These are phyloP conservation scores for Phyllosticta capitalensis DNA, from an alignment of 2,329 filamentous ascomycete species.

Conservation along the genomic window DNA sequence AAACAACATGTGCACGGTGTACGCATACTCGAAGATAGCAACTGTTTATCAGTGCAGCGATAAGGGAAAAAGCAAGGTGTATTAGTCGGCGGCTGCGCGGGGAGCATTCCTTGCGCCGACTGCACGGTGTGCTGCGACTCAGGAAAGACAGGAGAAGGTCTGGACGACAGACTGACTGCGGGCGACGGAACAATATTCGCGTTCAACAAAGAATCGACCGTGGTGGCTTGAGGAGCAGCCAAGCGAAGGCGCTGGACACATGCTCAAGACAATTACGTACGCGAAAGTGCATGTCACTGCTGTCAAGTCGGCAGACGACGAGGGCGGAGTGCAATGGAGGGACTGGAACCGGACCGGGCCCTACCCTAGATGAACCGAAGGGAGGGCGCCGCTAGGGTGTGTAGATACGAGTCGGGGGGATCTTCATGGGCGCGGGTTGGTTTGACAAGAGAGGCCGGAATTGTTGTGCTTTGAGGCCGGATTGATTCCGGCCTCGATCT, in stretches of 20 bases:
- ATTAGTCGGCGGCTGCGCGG: neutral
- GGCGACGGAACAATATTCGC: too few relatives aligned
- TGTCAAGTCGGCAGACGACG: neutral
- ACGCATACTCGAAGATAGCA: neutral
- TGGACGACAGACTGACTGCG: too few relatives aligned
- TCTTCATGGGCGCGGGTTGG: neutral
- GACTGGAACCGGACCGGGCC: neutral
- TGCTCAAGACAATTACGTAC: neutral
- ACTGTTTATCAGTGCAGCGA: neutral
- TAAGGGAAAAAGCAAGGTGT: neutral
- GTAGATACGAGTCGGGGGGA: neutral
- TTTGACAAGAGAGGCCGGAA: constrained; percentile 23
- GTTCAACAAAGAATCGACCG: too few relatives aligned
- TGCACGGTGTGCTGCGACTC: neutral
- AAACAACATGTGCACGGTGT: too few relatives aligned
- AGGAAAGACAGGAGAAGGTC: neutral
- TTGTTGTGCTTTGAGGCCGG: constrained; percentile 20
- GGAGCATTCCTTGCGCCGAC: neutral
- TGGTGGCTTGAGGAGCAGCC: neutral
- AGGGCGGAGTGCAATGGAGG: neutral
- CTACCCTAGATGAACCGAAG: neutral
- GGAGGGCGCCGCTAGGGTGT: neutral
- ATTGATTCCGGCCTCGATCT: constrained; percentile 22
- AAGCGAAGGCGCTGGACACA: neutral
- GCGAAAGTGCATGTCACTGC: neutral